A percentile compares a stretch with the other conserved stretches of the same genome.
Evolutionary conservation across 805 yeast species (phyloP).

Genomic region (Maudiozyma pseudohumilis): DNA sequence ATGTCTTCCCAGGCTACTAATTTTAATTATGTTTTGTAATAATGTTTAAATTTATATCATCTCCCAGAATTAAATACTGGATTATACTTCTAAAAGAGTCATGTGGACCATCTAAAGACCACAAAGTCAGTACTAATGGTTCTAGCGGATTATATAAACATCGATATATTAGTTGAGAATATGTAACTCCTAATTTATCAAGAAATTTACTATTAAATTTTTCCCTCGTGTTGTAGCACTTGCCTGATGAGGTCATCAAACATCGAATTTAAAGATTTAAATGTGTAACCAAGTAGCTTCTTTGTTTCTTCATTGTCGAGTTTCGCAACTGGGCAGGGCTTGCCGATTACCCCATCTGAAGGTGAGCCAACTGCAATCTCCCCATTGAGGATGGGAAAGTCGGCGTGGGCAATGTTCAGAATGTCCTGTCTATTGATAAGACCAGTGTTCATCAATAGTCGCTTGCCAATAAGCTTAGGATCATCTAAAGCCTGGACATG

Average conservation of each 20-base stretch:
- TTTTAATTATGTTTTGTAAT: too few species aligned
- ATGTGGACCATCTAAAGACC: too few species aligned
- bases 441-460: slow-evolving; percentile 17
- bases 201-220: slow-evolving; percentile 5
- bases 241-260: slow-evolving; percentile 16
- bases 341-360: slow-evolving; percentile 5
- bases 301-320: slow-evolving; percentile 12
- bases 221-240: slow-evolving; percentile 12
- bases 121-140: too few species aligned
- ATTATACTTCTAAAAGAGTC: too few species aligned
- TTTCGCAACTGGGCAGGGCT: background rate
- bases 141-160: too few species aligned
- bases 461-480: slow-evolving; percentile 24
- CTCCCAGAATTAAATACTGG: too few species aligned
- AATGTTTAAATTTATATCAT: too few species aligned
- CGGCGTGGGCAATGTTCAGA: slow-evolving; percentile 22
- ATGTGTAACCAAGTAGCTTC: slow-evolving; percentile 14
- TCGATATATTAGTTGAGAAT: too few species aligned
- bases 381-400: slow-evolving; percentile 35
- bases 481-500: slow-evolving; percentile 39
- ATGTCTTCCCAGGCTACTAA: too few species aligned
- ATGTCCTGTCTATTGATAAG: slow-evolving; percentile 10
- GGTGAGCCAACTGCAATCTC: slow-evolving; percentile 36
- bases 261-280: slow-evolving; percentile 9
- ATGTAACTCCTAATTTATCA: too few species aligned